Evolutionary conservation across 148 eudicot species (phyloP).

Genomic region (Spergularia bocconei): DNA sequence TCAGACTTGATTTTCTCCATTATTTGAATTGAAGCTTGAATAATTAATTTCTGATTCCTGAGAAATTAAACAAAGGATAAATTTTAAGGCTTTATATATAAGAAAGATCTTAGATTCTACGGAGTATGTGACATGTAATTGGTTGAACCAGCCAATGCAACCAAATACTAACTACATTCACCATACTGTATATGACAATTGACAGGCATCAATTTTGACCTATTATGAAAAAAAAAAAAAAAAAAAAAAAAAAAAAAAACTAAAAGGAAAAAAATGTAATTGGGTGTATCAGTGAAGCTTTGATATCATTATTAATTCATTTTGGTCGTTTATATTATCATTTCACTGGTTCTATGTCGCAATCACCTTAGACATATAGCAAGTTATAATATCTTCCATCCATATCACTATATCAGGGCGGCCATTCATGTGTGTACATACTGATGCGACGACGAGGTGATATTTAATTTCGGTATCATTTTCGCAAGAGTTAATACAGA

Average conservation of each 20-base stretch:
- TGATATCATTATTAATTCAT: neutral
- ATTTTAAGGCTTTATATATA: neutral
- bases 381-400: neutral
- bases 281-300: neutral
- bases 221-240: neutral
- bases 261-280: neutral
- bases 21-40: neutral
- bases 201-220: too few relatives aligned
- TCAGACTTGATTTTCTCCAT: conserved; percentile 65
- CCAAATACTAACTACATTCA: neutral
- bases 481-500: too few relatives aligned
- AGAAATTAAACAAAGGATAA: conserved; percentile 1
- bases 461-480: too few relatives aligned
- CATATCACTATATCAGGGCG: neutral
- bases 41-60: conserved; percentile 18
- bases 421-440: neutral
- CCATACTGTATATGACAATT: too few relatives aligned
- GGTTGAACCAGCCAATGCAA: conserved; percentile 3
- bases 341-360: neutral
- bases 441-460: too few relatives aligned
- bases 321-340: too few relatives aligned
- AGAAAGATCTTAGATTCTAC: conserved; percentile 12
- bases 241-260: too few relatives aligned
- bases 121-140: conserved; percentile 2
- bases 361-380: neutral